Evolutionary conservation across 306 rosid genomes (phyloP).

Genomic region (Fagus sylvatica): DNA sequence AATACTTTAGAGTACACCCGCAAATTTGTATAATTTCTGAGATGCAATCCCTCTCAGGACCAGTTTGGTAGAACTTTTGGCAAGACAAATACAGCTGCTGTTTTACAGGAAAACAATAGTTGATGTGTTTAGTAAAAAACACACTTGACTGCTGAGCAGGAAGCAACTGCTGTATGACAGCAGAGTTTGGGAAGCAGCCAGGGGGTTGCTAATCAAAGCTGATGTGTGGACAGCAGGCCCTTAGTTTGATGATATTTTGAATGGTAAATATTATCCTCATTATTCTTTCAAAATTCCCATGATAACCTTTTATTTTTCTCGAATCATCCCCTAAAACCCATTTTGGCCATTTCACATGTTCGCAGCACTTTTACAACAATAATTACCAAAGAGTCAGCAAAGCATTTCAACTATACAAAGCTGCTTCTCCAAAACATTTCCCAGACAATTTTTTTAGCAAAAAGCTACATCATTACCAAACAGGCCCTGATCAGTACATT

Average conservation of each 20-base stretch:
- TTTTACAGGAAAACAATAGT: not conserved
- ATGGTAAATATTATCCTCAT: not conserved
- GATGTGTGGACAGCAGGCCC: not conserved
- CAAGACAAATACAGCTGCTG: not conserved
- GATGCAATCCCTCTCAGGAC: conserved; percentile 16
- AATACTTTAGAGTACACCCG: conserved; percentile 18
- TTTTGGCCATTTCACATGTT: not conserved
- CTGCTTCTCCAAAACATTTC: not conserved
- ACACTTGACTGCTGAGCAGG: not conserved
- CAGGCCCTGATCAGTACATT: not conserved
- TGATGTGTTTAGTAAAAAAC: not conserved
- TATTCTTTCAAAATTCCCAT: not conserved
- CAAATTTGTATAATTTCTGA: conserved; percentile 1
- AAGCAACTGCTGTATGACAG: not conserved
- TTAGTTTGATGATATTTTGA: not conserved
- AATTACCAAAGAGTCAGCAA: not conserved
- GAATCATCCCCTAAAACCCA: not conserved
- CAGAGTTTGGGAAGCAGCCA: not conserved
- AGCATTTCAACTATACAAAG: not conserved
- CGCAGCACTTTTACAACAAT: not conserved
- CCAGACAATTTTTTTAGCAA: not conserved
- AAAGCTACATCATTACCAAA: not conserved
- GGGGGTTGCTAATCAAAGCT: not conserved
- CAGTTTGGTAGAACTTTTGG: not conserved
- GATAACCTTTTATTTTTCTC: not conserved